Evolutionary conservation across 495 filamentous ascomycete species (phyloP).

Genomic region (Neurospora africana): DNA sequence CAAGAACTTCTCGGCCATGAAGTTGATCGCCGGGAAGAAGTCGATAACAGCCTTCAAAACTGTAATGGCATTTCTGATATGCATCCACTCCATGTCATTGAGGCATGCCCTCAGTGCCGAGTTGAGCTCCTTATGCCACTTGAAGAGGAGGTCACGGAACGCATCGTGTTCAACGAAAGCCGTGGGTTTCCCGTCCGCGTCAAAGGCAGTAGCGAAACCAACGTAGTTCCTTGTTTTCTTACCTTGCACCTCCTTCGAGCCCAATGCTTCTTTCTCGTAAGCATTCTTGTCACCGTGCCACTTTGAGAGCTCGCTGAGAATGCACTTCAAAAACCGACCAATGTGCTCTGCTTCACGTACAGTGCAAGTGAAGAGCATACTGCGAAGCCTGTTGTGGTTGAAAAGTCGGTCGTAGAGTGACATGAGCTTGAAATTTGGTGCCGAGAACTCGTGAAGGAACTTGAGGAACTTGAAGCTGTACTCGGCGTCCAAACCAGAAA

Average conservation of each 20-base stretch:
- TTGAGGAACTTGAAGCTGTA: constrained; percentile 78
- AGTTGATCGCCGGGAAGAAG: constrained; percentile 79
- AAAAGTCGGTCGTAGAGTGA: constrained; percentile 78
- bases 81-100: constrained; percentile 82
- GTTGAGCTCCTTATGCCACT: constrained; percentile 77
- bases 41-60: constrained; percentile 71
- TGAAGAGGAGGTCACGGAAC: constrained; percentile 73
- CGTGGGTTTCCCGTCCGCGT: constrained; percentile 53
- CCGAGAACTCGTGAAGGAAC: constrained; percentile 70
- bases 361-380: constrained; percentile 78
- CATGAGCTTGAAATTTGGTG: constrained; percentile 79
- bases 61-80: constrained; percentile 90
- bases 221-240: constrained; percentile 26
- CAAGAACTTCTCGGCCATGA: constrained; percentile 66
- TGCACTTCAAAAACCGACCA: constrained; percentile 73
- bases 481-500: constrained; percentile 78
- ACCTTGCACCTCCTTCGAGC: constrained; percentile 26
- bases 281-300: constrained; percentile 73
- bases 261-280: constrained; percentile 71
- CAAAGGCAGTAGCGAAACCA: constrained; percentile 51
- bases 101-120: constrained; percentile 69
- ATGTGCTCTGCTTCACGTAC: constrained; percentile 84
- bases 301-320: constrained; percentile 62
- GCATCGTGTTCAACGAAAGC: constrained; percentile 71
- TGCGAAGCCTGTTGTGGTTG: constrained; percentile 62